Evolutionary conservation across 192 early-diverging fungal genomes (phyloP).

Genomic region (Podila horticola): DNA sequence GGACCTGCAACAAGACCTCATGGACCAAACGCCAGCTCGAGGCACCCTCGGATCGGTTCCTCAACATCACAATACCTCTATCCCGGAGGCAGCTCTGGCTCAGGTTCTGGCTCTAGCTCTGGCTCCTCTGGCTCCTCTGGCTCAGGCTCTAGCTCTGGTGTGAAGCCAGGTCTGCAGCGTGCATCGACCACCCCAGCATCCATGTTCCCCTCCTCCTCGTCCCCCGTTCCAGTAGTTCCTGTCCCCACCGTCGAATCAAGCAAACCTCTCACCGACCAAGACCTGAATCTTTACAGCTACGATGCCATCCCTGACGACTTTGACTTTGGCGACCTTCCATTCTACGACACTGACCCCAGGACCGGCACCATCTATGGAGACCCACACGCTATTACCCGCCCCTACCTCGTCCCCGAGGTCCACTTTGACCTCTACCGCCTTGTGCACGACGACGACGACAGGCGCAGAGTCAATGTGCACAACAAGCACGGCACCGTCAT

Average conservation of each 20-base stretch:
- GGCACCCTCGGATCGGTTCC: neutral
- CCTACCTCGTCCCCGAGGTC: slow-evolving; percentile 15
- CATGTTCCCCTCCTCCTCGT: slow-evolving; percentile 17
- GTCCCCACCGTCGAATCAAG: neutral
- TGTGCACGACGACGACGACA: slow-evolving; percentile 24
- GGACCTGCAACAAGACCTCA: neutral
- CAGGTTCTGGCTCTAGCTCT: slow-evolving; percentile 1
- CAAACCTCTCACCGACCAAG: neutral
- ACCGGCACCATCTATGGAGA: slow-evolving; percentile 45
- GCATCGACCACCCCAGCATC: slow-evolving; percentile 31
- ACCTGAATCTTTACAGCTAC: slow-evolving; percentile 24
- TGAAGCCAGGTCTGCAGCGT: slow-evolving; percentile 27
- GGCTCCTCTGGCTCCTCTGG: slow-evolving; percentile 5
- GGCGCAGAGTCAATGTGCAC: slow-evolving; percentile 28
- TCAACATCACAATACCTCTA: neutral
- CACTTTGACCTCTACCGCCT: slow-evolving; percentile 34
- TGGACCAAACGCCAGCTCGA: neutral
- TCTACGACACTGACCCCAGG: slow-evolving; percentile 43
- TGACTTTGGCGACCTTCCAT: slow-evolving; percentile 45
- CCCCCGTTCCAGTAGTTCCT: slow-evolving; percentile 14
- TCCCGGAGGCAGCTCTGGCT: neutral
- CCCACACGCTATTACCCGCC: slow-evolving; percentile 32
- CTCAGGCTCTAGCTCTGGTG: slow-evolving; percentile 23
- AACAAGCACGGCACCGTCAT: slow-evolving; percentile 35
- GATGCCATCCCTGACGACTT: slow-evolving; percentile 40